Conservation (phyloP, 176 grass and related monocot genomes). For the Triticum turgidum region DNA sequence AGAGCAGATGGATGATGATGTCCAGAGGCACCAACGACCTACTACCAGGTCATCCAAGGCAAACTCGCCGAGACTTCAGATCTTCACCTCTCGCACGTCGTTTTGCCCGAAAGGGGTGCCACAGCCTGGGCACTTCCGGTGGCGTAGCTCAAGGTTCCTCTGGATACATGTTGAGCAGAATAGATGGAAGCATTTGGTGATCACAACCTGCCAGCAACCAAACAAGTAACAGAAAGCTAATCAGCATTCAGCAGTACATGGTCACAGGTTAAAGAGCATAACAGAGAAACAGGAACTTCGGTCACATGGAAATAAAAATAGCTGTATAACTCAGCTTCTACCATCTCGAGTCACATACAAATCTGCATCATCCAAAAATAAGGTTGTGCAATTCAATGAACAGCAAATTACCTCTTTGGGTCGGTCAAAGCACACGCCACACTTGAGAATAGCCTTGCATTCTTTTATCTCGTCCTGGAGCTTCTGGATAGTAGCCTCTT, state of each 20-base stretch:
- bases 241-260: slow-evolving; percentile 9
- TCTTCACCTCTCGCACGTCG: slow-evolving; percentile 88
- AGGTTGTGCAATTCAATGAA: not conserved
- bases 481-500: slow-evolving; percentile 80
- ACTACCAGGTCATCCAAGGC: not conserved
- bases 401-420: slow-evolving; percentile 85
- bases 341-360: not conserved
- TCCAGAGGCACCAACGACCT: not conserved
- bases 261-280: not conserved
- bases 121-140: slow-evolving; percentile 80
- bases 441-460: slow-evolving; percentile 98
- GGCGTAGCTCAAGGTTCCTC: slow-evolving; percentile 93
- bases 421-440: slow-evolving; percentile 88
- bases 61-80: slow-evolving; percentile 33
- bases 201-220: slow-evolving; percentile 64
- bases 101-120: slow-evolving; percentile 84
- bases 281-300: not conserved
- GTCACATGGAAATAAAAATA: not conserved
- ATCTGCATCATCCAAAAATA: not conserved
- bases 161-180: slow-evolving; percentile 95
- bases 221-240: not conserved
- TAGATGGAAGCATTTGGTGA: slow-evolving; percentile 97
- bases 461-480: slow-evolving; percentile 96
- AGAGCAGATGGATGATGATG: not conserved
- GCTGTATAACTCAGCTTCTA: not conserved